Conservation (phyloP, 2,329 filamentous ascomycete genomes). For the Domatiomyces catenatus region DNA sequence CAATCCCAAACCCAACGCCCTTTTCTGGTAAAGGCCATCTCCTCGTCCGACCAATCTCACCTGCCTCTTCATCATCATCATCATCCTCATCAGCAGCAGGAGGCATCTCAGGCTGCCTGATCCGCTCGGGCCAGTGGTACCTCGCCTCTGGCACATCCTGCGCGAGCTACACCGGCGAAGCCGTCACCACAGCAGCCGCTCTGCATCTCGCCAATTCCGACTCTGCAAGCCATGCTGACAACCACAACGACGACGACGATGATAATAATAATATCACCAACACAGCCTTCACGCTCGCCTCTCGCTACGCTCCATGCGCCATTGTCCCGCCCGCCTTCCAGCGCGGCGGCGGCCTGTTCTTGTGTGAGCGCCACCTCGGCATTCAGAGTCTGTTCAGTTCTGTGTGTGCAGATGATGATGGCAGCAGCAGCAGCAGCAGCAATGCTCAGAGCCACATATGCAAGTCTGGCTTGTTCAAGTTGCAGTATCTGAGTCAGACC, state of each 20-base stretch:
- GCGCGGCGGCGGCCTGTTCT: conserved; percentile 30
- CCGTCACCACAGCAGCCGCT: too few species aligned
- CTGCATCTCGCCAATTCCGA: too few species aligned
- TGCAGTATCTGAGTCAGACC: conserved; percentile 8
- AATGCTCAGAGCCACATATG: not conserved
- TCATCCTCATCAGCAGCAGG: not conserved
- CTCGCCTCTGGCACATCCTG: conserved; percentile 42
- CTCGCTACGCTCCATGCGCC: conserved; percentile 44
- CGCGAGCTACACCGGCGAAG: conserved; percentile 45
- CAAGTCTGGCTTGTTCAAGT: not conserved
- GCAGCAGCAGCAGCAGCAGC: not conserved
- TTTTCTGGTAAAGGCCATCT: conserved; percentile 47
- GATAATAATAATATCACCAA: conserved; percentile 22
- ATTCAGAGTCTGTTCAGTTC: conserved; percentile 27
- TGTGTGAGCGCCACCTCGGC: conserved; percentile 37
- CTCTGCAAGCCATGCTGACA: too few species aligned
- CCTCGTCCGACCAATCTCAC: conserved; percentile 31
- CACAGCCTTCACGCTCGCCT: conserved; percentile 37
- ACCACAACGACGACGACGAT: not conserved
- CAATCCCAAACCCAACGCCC: conserved; percentile 22
- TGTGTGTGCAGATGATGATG: not conserved
- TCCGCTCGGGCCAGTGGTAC: conserved; percentile 53
- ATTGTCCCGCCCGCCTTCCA: conserved; percentile 24
- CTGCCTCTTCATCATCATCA: too few species aligned
- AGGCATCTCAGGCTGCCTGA: conserved; percentile 46